Evolutionary conservation across 805 yeast species (phyloP).

Genomic region (Wickerhamiella qilinensis): DNA sequence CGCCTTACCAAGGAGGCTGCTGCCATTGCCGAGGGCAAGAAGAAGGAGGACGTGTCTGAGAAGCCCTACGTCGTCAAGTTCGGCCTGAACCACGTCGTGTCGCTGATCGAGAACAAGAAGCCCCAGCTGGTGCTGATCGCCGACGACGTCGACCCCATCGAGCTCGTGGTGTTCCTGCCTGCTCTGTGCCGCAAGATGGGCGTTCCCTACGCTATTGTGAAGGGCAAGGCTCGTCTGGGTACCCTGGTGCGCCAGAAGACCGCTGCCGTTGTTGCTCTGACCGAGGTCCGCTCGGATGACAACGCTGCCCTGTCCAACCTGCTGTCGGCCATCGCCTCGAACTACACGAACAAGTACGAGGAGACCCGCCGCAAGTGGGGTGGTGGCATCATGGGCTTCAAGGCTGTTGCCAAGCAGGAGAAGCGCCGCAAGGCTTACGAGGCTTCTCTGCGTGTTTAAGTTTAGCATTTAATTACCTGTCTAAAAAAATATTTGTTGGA

Average conservation of each 20-base stretch:
- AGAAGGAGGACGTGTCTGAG: constrained; percentile 89
- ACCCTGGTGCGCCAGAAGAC: constrained; percentile 95
- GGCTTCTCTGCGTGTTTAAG: constrained; percentile 23
- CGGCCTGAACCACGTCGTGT: constrained; percentile 98
- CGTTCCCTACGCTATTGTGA: constrained; percentile 95
- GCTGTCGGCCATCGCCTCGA: constrained; percentile 82
- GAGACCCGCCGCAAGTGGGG: constrained; percentile 99
- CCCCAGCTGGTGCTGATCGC: constrained; percentile 95
- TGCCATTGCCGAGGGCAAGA: constrained; percentile 95
- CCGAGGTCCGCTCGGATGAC: constrained; percentile 89
- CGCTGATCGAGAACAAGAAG: constrained; percentile 95
- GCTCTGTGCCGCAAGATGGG: constrained; percentile 99
- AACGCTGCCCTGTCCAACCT: constrained; percentile 88
- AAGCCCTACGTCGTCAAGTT: constrained; percentile 95
- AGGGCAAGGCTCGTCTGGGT: constrained; percentile 98
- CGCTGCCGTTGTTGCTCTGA: constrained; percentile 91
- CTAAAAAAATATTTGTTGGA: too few relatives aligned
- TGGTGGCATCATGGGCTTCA: constrained; percentile 96
- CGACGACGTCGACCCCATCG: constrained; percentile 98
- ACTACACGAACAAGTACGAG: constrained; percentile 88
- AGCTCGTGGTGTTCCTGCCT: constrained; percentile 91
- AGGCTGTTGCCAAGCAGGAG: constrained; percentile 73
- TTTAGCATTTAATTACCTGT: background rate
- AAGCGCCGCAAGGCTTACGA: constrained; percentile 49
- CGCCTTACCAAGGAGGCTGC: constrained; percentile 96